A percentile compares a stretch with the other conserved stretches of the same genome.
Conservation (phyloP, 176 grass and related monocot species). For the Triticum urartu region DNA sequence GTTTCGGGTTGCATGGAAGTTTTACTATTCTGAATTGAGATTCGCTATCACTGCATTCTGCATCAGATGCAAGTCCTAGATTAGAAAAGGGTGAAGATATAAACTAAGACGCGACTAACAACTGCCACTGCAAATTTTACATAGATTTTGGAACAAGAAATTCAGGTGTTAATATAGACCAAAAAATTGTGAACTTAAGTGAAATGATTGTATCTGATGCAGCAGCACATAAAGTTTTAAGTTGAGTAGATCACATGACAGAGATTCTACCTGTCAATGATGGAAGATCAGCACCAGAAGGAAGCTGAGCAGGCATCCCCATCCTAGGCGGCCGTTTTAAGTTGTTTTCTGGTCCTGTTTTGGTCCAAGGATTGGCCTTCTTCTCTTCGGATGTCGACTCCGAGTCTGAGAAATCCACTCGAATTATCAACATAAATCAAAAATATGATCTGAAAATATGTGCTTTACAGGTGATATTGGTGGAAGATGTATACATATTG, state of each 20-base stretch:
- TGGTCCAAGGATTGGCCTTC: constrained; percentile 49
- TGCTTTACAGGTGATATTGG: background rate
- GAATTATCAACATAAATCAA: background rate
- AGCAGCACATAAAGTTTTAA: constrained; percentile 2
- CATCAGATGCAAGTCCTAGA: constrained; percentile 2
- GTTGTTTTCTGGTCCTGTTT: constrained; percentile 25
- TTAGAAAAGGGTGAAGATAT: background rate
- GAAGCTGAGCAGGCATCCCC: constrained; percentile 59
- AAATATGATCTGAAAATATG: background rate
- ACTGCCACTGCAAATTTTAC: background rate
- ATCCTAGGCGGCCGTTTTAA: constrained; percentile 47
- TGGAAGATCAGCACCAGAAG: constrained; percentile 88
- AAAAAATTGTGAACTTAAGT: background rate
- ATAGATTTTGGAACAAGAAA: background rate
- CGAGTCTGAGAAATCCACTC: constrained; percentile 47
- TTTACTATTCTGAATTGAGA: constrained; percentile 58
- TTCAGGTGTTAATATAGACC: background rate
- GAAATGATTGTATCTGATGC: background rate
- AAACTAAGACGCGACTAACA: background rate
- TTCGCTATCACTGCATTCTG: constrained; percentile 78
- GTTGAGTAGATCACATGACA: background rate
- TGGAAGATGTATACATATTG: background rate
- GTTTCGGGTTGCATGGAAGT: constrained; percentile 57
- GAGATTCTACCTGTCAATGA: constrained; percentile 69
- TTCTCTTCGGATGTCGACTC: constrained; percentile 56